Conservation (phyloP, 1,139 yeast species). For the Suhomyces chickasaworum region DNA sequence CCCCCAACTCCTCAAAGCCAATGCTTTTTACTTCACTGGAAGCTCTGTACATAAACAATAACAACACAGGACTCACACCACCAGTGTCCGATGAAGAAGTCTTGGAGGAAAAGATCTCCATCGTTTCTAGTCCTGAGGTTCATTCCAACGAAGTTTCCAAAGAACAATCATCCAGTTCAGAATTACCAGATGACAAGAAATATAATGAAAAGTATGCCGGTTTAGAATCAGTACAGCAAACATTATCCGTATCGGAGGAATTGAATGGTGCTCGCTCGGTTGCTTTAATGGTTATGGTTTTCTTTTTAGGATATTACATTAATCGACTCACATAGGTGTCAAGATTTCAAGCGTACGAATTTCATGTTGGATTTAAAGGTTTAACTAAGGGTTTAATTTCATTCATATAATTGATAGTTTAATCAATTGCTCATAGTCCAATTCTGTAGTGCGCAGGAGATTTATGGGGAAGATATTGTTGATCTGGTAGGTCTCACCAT, state of each 20-base stretch:
- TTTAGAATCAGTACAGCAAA: slow-evolving; percentile 9
- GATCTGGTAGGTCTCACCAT: neutral
- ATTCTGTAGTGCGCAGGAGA: neutral
- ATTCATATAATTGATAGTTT: neutral
- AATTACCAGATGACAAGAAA: neutral
- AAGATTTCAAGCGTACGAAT: neutral
- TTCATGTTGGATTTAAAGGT: neutral
- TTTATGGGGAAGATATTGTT: neutral
- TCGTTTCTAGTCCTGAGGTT: neutral
- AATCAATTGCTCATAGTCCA: neutral
- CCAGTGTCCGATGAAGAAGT: slow-evolving; percentile 23
- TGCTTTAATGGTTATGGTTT: slow-evolving; percentile 13
- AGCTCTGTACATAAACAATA: slow-evolving; percentile 1
- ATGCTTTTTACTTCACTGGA: neutral
- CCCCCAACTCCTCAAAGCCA: slow-evolving; percentile 6
- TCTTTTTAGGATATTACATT: slow-evolving; percentile 13
- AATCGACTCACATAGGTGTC: slow-evolving; percentile 10
- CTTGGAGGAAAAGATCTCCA: neutral
- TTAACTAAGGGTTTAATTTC: neutral
- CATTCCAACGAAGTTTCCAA: neutral
- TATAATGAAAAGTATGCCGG: slow-evolving; percentile 1
- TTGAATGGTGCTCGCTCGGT: slow-evolving; percentile 14
- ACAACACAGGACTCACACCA: slow-evolving; percentile 20
- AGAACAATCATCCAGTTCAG: neutral
- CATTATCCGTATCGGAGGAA: slow-evolving; percentile 12